Conservation (phyloP, 495 filamentous ascomycete species). For the Trichoderma erinaceum region DNA sequence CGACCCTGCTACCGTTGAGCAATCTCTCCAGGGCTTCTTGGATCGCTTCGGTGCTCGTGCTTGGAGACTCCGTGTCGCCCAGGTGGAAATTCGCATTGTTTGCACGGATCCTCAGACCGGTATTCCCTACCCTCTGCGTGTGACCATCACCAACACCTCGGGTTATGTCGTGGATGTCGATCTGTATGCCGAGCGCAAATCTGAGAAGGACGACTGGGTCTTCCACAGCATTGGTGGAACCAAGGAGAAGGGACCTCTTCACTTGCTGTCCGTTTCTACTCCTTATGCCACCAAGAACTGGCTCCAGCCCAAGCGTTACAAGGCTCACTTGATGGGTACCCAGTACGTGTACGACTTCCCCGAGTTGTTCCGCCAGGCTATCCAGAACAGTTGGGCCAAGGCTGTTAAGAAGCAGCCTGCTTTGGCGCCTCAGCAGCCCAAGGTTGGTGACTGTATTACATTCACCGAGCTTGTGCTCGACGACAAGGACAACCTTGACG, state of each 20-base stretch:
- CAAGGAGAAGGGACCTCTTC: constrained; percentile 92
- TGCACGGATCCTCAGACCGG: constrained; percentile 86
- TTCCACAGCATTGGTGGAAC: constrained; percentile 97
- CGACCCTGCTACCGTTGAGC: constrained; percentile 81
- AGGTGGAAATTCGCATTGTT: constrained; percentile 96
- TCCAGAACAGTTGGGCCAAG: constrained; percentile 89
- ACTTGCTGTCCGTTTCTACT: constrained; percentile 80
- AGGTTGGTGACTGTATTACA: constrained; percentile 86
- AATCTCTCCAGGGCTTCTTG: constrained; percentile 89
- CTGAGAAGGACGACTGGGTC: constrained; percentile 92
- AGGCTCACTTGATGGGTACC: constrained; percentile 97
- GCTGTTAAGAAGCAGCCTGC: constrained; percentile 62
- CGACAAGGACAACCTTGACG: constrained; percentile 83
- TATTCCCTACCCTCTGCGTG: constrained; percentile 84
- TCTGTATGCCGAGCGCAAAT: constrained; percentile 95
- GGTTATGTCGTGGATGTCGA: constrained; percentile 98
- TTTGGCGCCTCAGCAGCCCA: constrained; percentile 74
- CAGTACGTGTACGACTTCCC: constrained; percentile 99
- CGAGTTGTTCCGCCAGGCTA: constrained; percentile 95
- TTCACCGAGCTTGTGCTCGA: constrained; percentile 91
- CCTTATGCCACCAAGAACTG: constrained; percentile 98
- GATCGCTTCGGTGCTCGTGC: constrained; percentile 92
- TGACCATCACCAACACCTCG: constrained; percentile 96
- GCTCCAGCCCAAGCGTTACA: constrained; percentile 98
- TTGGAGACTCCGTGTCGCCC: constrained; percentile 94